Percentiles rank a stretch among this genome's conserved stretches.
Conservation (phyloP, 495 filamentous ascomycete genomes). For the Ascodesmis nigricans region DNA sequence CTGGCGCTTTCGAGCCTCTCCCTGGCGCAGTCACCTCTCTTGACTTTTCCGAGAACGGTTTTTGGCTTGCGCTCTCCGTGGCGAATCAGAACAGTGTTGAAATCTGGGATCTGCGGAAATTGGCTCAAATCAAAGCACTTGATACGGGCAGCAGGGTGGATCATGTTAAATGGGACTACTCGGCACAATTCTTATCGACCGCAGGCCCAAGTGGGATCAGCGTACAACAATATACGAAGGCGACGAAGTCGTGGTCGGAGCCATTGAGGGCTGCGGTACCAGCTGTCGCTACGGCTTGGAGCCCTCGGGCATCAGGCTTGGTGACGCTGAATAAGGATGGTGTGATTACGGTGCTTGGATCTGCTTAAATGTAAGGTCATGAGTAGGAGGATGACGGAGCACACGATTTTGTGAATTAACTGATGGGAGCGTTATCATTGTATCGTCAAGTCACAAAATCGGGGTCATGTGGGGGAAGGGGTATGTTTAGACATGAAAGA, state of each 20-base stretch:
- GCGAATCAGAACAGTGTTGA: constrained; percentile 51
- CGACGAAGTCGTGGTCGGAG: constrained; percentile 71
- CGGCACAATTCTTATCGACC: constrained; percentile 73
- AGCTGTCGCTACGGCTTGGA: constrained; percentile 56
- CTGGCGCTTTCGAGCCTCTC: constrained; percentile 42
- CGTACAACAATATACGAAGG: constrained; percentile 72
- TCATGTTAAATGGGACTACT: constrained; percentile 73
- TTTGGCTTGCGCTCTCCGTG: constrained; percentile 63
- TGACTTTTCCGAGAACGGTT: constrained; percentile 92
- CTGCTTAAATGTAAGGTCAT: no score
- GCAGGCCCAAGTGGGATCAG: constrained; percentile 60
- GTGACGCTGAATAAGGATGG: constrained; percentile 54
- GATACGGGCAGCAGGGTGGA: constrained; percentile 58
- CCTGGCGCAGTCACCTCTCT: constrained; percentile 47
- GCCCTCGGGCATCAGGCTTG: constrained; percentile 46
- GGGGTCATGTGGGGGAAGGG: no score
- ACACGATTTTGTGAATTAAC: no score
- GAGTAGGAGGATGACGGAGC: no score
- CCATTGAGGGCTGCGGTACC: constrained; percentile 52
- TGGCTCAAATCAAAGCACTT: constrained; percentile 50
- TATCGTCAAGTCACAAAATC: no score
- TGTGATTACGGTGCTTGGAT: constrained; percentile 40
- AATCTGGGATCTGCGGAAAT: constrained; percentile 80
- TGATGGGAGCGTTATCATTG: no score
- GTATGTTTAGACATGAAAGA: no score